Percentiles rank a stretch among this genome's conserved stretches.
These are phyloP conservation scores for Fraxinus floribunda DNA, from an alignment of 305 asterid species.

Conservation along the genomic window DNA sequence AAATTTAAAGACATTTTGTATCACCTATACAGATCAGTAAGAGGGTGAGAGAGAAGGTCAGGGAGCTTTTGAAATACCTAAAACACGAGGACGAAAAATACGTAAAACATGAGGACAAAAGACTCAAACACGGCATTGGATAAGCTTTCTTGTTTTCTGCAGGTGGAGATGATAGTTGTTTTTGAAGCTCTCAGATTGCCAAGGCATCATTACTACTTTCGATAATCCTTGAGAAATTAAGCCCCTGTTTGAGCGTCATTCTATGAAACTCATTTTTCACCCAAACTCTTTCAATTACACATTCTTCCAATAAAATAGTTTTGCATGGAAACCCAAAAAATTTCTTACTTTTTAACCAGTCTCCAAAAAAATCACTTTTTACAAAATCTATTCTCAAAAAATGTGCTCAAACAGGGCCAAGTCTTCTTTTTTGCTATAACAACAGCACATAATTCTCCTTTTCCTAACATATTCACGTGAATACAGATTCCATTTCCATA, in stretches of 20 bases:
- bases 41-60: not conserved
- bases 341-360: not conserved
- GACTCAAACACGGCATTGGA: slow-evolving; percentile 1
- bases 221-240: not conserved
- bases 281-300: not conserved
- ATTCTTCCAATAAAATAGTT: not conserved
- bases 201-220: not conserved
- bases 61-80: not conserved
- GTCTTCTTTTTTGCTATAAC: not conserved
- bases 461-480: not conserved
- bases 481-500: not conserved
- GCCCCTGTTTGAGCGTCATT: not conserved
- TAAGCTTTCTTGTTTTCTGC: not conserved
- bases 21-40: not conserved
- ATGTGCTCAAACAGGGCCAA: not conserved
- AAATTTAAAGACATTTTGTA: not conserved
- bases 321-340: not conserved
- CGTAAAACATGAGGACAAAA: not conserved
- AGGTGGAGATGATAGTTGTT: not conserved
- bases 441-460: not conserved
- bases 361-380: not conserved
- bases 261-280: not conserved
- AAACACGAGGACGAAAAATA: not conserved
- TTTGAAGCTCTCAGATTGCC: not conserved
- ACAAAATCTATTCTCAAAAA: not conserved